A percentile compares a stretch with the other conserved stretches of the same genome.
These are phyloP conservation scores for Pigoraptor vietnamica DNA, from an alignment of 78 protist species.

Conservation along the genomic window DNA sequence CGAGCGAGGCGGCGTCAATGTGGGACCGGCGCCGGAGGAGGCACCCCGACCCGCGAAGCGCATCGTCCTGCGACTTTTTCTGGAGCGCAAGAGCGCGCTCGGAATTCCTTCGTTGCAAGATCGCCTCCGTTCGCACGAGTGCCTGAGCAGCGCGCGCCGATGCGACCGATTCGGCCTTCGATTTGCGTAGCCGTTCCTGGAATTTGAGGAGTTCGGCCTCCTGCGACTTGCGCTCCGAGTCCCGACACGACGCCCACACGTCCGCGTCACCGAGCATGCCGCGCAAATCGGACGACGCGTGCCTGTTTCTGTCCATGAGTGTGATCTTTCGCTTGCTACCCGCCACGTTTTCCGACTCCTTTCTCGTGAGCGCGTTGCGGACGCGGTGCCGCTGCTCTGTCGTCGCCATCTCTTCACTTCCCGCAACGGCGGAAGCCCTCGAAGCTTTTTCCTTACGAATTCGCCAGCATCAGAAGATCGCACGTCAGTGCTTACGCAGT, in stretches of 20 bases:
- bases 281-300: background rate
- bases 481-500: too few relatives aligned
- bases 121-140: background rate
- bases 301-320: background rate
- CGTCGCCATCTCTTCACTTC: background rate
- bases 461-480: too few relatives aligned
- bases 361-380: background rate
- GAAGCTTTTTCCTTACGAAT: too few relatives aligned
- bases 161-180: background rate
- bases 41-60: background rate
- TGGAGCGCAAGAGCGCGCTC: background rate
- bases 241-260: background rate
- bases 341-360: background rate
- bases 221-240: background rate
- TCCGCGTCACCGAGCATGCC: background rate
- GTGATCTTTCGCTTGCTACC: background rate
- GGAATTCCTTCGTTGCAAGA: background rate
- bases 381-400: background rate
- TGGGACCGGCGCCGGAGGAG: background rate
- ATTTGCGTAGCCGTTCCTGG: background rate
- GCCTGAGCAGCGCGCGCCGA: background rate
- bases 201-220: background rate
- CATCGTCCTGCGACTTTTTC: background rate
- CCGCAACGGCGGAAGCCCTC: too few relatives aligned
- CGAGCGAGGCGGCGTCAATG: too few relatives aligned